phyloP scores from a whole-genome alignment of 805 yeast genomes.

The Henningerozyma blattae region DNA sequence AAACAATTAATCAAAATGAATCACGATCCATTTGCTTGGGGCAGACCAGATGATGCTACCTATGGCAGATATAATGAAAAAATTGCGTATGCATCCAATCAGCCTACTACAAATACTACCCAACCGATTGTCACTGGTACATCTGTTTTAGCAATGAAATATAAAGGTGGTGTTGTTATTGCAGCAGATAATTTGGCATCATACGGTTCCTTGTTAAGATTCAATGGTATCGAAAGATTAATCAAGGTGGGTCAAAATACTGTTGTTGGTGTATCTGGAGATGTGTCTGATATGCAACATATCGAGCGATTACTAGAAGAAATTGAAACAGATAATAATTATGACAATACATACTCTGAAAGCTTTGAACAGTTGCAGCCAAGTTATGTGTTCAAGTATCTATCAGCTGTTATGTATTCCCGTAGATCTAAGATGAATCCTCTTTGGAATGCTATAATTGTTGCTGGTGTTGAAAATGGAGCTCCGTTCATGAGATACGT shows the following conservation, averaged over 20 bases:
- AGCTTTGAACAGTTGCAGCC: constrained; percentile 61
- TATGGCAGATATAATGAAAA: constrained; percentile 72
- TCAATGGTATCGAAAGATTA: constrained; percentile 75
- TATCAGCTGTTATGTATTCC: constrained; percentile 71
- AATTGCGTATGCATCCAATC: constrained; percentile 55
- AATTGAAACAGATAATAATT: constrained; percentile 64
- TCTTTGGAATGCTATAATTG: constrained; percentile 86
- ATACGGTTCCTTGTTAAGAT: constrained; percentile 85
- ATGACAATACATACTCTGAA: constrained; percentile 41
- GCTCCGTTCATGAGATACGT: constrained; percentile 75
- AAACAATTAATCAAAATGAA: too few species aligned
- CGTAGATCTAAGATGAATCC: constrained; percentile 94
- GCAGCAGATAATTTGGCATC: constrained; percentile 94
- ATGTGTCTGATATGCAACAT: constrained; percentile 85
- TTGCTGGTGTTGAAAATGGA: constrained; percentile 72
- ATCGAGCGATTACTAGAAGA: constrained; percentile 65
- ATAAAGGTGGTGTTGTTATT: constrained; percentile 76
- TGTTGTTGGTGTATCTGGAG: constrained; percentile 90
- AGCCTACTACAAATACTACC: constrained; percentile 79
- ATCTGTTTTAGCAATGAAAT: constrained; percentile 85
- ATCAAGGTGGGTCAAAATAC: constrained; percentile 75
- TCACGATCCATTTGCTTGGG: constrained; percentile 94
- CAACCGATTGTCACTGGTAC: constrained; percentile 96
- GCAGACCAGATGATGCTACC: constrained; percentile 74
- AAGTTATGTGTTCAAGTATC: constrained; percentile 78